These are phyloP conservation scores for Botryotinia calthae DNA, from an alignment of 2,329 filamentous ascomycete genomes.

Conservation along the genomic window DNA sequence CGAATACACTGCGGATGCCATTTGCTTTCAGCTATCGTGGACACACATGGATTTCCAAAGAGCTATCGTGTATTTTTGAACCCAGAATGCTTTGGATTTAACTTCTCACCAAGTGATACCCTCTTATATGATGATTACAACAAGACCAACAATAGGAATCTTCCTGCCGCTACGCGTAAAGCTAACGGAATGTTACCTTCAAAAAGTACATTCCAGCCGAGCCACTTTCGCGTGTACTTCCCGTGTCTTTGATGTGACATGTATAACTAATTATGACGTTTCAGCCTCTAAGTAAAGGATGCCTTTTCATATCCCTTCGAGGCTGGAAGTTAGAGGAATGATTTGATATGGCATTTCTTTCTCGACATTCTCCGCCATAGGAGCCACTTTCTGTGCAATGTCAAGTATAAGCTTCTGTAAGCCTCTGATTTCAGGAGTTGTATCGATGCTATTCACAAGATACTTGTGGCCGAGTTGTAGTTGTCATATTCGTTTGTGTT, in stretches of 20 bases:
- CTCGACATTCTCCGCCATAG: background rate
- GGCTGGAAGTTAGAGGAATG: background rate
- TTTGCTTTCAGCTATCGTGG: background rate
- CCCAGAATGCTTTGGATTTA: too few relatives aligned
- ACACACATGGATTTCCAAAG: background rate
- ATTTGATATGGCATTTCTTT: background rate
- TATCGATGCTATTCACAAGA: background rate
- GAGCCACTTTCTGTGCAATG: background rate
- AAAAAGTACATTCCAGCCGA: background rate
- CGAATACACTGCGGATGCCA: background rate
- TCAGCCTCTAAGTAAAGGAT: background rate
- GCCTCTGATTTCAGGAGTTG: background rate
- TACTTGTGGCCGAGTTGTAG: background rate
- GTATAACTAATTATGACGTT: background rate
- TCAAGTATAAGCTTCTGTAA: background rate
- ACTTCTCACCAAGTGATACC: background rate
- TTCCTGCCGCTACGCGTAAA: background rate
- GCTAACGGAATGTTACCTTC: constrained; percentile 2
- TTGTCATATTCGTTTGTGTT: background rate
- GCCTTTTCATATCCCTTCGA: background rate
- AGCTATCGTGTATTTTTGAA: background rate
- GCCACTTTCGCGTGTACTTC: background rate
- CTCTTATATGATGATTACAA: too few relatives aligned
- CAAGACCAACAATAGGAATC: too few relatives aligned
- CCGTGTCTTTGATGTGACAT: background rate